Conservation (phyloP, 306 rosid genomes). For the Lathyrus sativus region DNA sequence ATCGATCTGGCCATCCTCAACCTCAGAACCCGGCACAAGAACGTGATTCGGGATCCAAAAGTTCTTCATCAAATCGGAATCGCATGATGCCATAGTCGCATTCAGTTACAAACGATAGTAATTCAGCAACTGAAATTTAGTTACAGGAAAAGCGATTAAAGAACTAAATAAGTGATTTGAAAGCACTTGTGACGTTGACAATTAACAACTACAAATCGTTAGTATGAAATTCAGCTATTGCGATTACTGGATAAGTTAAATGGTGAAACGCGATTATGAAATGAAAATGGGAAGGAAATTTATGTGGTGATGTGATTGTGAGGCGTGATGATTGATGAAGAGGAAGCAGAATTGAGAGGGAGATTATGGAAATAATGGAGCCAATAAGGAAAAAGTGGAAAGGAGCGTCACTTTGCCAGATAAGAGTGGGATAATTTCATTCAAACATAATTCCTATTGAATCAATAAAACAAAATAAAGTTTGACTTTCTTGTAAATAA, state of each 20-base stretch:
- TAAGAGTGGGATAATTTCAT: not conserved
- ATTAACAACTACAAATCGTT: not conserved
- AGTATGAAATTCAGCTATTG: not conserved
- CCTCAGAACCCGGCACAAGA: conserved; percentile 49
- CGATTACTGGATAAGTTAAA: not conserved
- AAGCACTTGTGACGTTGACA: not conserved
- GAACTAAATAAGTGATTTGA: not conserved
- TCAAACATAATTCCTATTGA: too few relatives aligned
- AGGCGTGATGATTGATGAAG: conserved; percentile 4
- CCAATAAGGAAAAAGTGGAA: not conserved
- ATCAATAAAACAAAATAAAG: too few relatives aligned
- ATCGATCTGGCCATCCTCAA: conserved; percentile 22
- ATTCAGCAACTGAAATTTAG: conserved; percentile 14
- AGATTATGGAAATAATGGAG: not conserved
- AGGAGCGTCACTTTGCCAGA: not conserved
- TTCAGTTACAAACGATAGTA: conserved; percentile 38
- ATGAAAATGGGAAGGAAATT: not conserved
- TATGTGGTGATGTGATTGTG: conserved; percentile 8
- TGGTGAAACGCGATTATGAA: conserved; percentile 9
- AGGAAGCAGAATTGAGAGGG: conserved; percentile 19
- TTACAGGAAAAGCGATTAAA: conserved; percentile 2
- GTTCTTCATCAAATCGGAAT: conserved; percentile 42
- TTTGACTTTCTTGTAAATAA: too few relatives aligned
- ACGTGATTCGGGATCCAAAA: conserved; percentile 70
- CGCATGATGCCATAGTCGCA: conserved; percentile 50